Base-by-base conservation (phyloP, 768 basidiomycete genomes). In the Termitomyces bulborhizus region DNA sequence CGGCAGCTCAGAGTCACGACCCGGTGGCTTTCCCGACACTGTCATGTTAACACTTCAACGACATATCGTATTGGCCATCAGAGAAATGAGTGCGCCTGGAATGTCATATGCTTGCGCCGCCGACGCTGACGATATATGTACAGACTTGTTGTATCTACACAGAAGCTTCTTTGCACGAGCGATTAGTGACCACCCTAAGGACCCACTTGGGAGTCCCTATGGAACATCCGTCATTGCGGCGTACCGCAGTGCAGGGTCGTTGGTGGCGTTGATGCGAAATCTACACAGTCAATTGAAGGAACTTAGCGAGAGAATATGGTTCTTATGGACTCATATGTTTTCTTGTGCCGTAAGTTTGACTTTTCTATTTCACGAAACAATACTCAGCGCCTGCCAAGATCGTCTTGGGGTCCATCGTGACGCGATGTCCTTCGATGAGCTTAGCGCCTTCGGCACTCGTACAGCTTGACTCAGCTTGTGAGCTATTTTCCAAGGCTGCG, bases 391-490 rank as follows among this genome's bases (percentile, higher is more conserved):
- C 15, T 37, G 18, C n/a, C 56, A 84, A 21, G 84, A 88, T 89
- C 58, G 75, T 89, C 49, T 69, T 89, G 46, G 86, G 86, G 36
- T 85, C 86, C 21, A 86, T 89, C 36, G 86, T 88, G 11, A 89
- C 87, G 16, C 76, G 86, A 49, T 88, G 86, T 68, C 86, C 87
- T 11, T 88, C 87, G 16, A 86, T 88, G 81, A 86, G 85, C 61
- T 68, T 89, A 57, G 87, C 86, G 21, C 84, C 85, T 16, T 88
- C 86, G 24, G 87, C 86, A 4, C 76, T 89, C 8, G 77, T 81
- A 7, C 87, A 89, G 62, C 71, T 89, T 29, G 85, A 88, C 64
- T 87, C 87, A 0, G 86, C 86, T 6, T 88, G 85, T 60, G 83
- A 87, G 54, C 75, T 88, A 31, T 88, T 88, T 61, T 74, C 82